Evolutionary conservation across 208 protist genomes (phyloP), one percentile per base, ranked within the genome.

Genomic region (Acanthamoeba quina): DNA sequence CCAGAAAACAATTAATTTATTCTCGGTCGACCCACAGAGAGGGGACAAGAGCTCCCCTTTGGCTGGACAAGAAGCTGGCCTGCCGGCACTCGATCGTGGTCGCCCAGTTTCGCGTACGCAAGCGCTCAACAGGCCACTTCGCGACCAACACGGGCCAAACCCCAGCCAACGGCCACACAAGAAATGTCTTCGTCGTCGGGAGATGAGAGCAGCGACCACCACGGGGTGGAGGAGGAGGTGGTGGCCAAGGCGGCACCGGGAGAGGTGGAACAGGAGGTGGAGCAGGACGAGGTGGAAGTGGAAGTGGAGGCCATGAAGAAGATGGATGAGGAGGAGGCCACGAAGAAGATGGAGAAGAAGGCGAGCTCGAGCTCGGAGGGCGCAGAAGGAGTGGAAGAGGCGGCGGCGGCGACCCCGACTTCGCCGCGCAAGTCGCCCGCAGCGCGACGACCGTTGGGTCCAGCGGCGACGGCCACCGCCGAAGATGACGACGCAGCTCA

Each of bases 121-220:
- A n/a, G n/a, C n/a, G n/a, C n/a, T n/a, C n/a, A n/a, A n/a, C n/a
- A n/a, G n/a, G n/a, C n/a, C n/a, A n/a, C n/a, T n/a, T n/a, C n/a
- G n/a, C n/a, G n/a, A n/a, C n/a, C n/a, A n/a, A n/a, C n/a, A n/a
- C n/a, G n/a, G n/a, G n/a, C n/a, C n/a, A n/a, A 11, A 15, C 49
- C 7, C 49, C 11, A 62, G 21, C 56, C 11, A 62, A 26, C 56
- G n/a, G 13, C 13, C 56, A 0, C 0, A 37, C 37, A 37, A 85
- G 21, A 21, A 1, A 80, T 80, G 70, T 80, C 70, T 7, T 80
- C 70, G 3, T 68, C 62, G 21, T 68, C 62, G 21, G 80, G 54
- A 41, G 47, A 88, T 34, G 54, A 88, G 80, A 88, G 54, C 26
- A 88, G 54, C n/a, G 52, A 86, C 41, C 80, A 88, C 37, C 37